phyloP scores from a whole-genome alignment of 2,329 filamentous ascomycete genomes.

The Aureobasidium musti region DNA sequence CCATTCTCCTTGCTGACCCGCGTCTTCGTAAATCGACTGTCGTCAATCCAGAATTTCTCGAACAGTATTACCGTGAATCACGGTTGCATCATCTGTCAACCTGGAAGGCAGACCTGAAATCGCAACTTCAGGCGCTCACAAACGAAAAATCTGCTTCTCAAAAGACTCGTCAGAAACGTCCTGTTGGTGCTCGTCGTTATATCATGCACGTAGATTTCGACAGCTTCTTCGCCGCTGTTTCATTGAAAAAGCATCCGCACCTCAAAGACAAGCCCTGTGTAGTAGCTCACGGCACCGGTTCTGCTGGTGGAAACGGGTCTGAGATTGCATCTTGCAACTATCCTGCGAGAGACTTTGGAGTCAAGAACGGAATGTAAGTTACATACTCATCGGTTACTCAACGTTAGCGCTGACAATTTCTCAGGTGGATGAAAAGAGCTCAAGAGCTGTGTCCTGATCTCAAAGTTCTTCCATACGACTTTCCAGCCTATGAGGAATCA shows the following conservation, averaged over 20 bases:
- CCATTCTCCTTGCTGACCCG: constrained; percentile 78
- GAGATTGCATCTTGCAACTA: constrained; percentile 99
- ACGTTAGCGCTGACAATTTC: not conserved
- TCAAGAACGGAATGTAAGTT: constrained; percentile 85
- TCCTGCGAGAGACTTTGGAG: constrained; percentile 76
- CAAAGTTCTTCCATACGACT: constrained; percentile 93
- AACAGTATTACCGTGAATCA: constrained; percentile 94
- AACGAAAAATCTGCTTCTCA: constrained; percentile 64
- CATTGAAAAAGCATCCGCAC: constrained; percentile 74
- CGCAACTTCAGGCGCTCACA: constrained; percentile 78
- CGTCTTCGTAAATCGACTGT: constrained; percentile 85
- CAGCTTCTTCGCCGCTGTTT: constrained; percentile 96
- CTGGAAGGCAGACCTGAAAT: constrained; percentile 95
- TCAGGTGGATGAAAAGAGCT: constrained; percentile 84
- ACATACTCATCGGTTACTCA: not conserved
- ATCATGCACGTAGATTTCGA: constrained; percentile 97
- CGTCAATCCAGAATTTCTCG: constrained; percentile 88
- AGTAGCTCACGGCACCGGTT: constrained; percentile 82
- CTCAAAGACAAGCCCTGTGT: constrained; percentile 77
- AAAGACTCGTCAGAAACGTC: constrained; percentile 55
- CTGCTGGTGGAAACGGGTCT: constrained; percentile 58
- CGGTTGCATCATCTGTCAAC: constrained; percentile 91
- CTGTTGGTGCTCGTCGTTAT: constrained; percentile 70
- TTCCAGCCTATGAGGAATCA: constrained; percentile 89
- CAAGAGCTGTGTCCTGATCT: constrained; percentile 79